A percentile compares a stretch with the other conserved stretches of the same genome.
phyloP scores from a whole-genome alignment of 352 stramenopile genomes.

The Phytophthora tentaculata region DNA sequence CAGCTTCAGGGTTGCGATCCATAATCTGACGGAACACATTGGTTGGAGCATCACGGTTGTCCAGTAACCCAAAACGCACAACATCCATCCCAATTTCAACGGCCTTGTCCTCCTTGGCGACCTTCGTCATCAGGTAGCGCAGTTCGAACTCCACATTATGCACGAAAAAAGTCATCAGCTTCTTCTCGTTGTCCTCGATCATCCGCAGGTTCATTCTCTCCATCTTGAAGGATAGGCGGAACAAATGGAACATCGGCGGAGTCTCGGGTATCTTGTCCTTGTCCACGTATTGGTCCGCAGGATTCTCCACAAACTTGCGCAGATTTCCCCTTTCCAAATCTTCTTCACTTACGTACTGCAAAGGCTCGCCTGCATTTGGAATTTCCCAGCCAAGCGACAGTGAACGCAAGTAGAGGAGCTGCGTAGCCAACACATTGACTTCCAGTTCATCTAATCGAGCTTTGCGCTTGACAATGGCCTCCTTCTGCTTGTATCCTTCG shows the following conservation, averaged over 20 bases:
- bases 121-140: conserved; percentile 54
- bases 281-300: conserved; percentile 65
- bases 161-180: conserved; percentile 66
- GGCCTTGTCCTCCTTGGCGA: conserved; percentile 43
- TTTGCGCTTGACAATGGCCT: conserved; percentile 45
- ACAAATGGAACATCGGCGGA: conserved; percentile 62
- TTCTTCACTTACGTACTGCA: conserved; percentile 55
- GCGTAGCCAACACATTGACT: conserved; percentile 57
- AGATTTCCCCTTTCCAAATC: conserved; percentile 59
- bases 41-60: conserved; percentile 61
- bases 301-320: conserved; percentile 66
- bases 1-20: conserved; percentile 72
- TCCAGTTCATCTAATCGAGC: conserved; percentile 62
- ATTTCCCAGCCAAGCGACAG: conserved; percentile 70
- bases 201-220: conserved; percentile 53
- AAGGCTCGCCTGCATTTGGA: conserved; percentile 54
- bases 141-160: conserved; percentile 55
- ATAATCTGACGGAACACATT: conserved; percentile 84
- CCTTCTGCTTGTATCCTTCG: conserved; percentile 49
- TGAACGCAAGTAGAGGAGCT: conserved; percentile 66
- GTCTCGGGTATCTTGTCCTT: conserved; percentile 47
- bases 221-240: conserved; percentile 67
- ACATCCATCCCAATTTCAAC: conserved; percentile 58
- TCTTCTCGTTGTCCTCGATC: conserved; percentile 53
- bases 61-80: conserved; percentile 71